Conservation (phyloP, 2,329 filamentous ascomycete genomes). For the Trichophyton verrucosum region DNA sequence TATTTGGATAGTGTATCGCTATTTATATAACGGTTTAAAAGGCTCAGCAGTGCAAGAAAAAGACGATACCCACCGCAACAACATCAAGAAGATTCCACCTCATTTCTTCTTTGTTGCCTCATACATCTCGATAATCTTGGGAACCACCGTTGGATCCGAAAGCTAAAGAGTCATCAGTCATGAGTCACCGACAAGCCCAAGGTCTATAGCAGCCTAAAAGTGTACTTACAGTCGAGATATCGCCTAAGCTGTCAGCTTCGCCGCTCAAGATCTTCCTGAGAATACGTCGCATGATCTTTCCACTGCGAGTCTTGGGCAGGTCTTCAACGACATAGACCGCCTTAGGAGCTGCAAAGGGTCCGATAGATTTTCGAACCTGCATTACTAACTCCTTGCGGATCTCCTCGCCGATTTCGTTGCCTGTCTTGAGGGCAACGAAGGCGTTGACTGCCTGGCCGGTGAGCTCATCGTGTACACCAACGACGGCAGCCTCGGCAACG, state of each 20-base stretch:
- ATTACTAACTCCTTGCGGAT: slow-evolving; percentile 86
- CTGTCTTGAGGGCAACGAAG: slow-evolving; percentile 86
- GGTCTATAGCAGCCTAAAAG: neutral
- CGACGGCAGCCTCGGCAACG: slow-evolving; percentile 88
- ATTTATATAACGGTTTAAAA: neutral
- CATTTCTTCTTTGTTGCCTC: slow-evolving; percentile 37
- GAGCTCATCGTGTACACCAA: slow-evolving; percentile 83
- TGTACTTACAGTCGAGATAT: slow-evolving; percentile 69
- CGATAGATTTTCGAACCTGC: slow-evolving; percentile 94
- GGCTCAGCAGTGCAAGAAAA: neutral
- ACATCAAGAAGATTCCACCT: neutral
- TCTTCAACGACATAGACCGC: slow-evolving; percentile 83
- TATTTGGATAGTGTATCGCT: neutral
- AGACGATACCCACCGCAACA: neutral
- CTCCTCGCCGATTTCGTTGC: slow-evolving; percentile 49
- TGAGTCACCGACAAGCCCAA: neutral
- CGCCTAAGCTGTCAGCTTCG: slow-evolving; percentile 92
- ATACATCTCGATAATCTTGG: slow-evolving; percentile 75
- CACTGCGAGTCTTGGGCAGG: slow-evolving; percentile 90
- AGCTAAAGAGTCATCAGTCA: slow-evolving; percentile 42
- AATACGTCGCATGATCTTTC: slow-evolving; percentile 98
- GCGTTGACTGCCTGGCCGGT: slow-evolving; percentile 96
- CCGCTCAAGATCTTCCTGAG: slow-evolving; percentile 93
- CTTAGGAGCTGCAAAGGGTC: slow-evolving; percentile 93
- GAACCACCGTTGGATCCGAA: slow-evolving; percentile 78